Conservation (phyloP, 768 basidiomycete species). For the Dictyophora rubrovolvata region DNA sequence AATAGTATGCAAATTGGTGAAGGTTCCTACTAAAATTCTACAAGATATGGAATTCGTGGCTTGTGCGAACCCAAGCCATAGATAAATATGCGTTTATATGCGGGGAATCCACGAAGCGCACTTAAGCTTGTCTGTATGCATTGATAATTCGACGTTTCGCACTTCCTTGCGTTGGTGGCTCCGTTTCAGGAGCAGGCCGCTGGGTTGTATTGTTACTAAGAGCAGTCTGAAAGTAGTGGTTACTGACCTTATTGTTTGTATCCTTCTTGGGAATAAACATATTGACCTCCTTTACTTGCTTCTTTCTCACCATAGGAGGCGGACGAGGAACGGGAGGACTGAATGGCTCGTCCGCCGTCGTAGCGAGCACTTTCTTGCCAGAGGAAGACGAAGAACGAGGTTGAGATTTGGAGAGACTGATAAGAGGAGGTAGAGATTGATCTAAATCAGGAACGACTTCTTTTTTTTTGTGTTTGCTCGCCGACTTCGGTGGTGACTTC, state of each 20-base stretch:
- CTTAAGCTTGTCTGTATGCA: background rate
- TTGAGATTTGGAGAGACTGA: background rate
- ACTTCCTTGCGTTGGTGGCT: background rate
- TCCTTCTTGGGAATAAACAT: constrained; percentile 58
- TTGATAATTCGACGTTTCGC: constrained; percentile 2
- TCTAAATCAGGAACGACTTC: background rate
- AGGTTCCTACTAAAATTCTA: no score
- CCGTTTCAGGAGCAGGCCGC: constrained; percentile 4
- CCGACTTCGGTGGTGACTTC: background rate
- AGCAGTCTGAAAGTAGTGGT: background rate
- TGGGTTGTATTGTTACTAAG: background rate
- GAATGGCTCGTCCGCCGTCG: constrained; percentile 10
- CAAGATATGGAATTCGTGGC: no score
- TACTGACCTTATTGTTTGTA: background rate
- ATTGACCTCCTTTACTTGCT: constrained; percentile 32
- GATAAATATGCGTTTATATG: no score
- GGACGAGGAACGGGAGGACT: constrained; percentile 17
- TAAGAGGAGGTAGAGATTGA: background rate
- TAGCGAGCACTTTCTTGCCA: background rate
- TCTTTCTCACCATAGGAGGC: constrained; percentile 18
- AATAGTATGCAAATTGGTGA: background rate
- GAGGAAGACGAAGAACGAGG: background rate
- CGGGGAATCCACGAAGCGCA: no score
- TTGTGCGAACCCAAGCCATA: no score
- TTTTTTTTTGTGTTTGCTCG: background rate